A percentile compares a stretch with the other conserved stretches of the same genome.
phyloP scores from a whole-genome alignment of 2,329 filamentous ascomycete species.

The Metarhizium rileyi region DNA sequence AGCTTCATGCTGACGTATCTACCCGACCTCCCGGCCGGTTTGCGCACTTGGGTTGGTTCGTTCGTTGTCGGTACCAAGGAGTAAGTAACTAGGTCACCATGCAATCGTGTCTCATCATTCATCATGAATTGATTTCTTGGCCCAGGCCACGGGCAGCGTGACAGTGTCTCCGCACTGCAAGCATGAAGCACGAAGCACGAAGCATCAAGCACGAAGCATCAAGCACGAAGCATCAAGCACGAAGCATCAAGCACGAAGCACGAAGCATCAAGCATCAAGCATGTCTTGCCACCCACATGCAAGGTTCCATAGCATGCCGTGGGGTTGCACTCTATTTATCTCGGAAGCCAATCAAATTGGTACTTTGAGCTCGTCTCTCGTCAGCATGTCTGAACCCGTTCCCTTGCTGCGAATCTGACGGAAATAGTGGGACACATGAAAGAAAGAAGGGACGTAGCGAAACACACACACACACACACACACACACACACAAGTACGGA shows the following conservation, averaged over 20 bases:
- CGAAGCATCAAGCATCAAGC: too few species aligned
- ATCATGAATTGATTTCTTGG: not conserved
- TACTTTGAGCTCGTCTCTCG: not conserved
- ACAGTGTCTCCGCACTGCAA: not conserved
- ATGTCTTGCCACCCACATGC: not conserved
- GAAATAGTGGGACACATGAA: not conserved
- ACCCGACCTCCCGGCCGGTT: not conserved
- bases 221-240: too few species aligned
- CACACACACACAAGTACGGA: too few species aligned
- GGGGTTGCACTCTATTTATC: not conserved
- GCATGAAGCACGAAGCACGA: too few species aligned
- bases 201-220: too few species aligned
- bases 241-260: too few species aligned
- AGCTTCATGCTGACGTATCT: not conserved
- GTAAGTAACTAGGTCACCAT: too few species aligned
- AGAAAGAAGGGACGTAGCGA: too few species aligned
- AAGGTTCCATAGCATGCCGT: not conserved
- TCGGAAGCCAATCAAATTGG: not conserved
- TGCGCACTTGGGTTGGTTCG: not conserved
- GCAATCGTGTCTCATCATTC: not conserved
- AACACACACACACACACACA: too few species aligned
- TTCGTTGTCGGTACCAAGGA: too few species aligned
- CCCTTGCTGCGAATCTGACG: not conserved
- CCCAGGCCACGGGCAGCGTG: not conserved
- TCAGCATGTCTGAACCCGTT: not conserved